Evolutionary conservation across 2,329 filamentous ascomycete species (phyloP), one percentile per base, ranked within the genome.

Genomic region (Ambrosiella xylebori): DNA sequence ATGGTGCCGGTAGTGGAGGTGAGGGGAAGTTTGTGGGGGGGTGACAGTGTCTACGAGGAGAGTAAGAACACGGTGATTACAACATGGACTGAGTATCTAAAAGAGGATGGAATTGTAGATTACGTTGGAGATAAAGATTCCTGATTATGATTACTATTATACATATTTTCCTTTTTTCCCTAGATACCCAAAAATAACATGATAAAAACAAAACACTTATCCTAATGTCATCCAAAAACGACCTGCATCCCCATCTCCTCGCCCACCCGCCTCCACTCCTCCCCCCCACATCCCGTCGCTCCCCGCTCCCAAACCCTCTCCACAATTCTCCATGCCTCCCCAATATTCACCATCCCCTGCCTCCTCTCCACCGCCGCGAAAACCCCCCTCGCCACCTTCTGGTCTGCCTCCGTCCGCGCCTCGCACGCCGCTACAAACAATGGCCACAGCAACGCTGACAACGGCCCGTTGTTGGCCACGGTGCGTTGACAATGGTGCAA

Each of bases 321-420:
- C 2, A 81, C 75, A 40, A 84, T 77, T 11, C 72, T 72, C 77
- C 79, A 81, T 2, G 79, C 76, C 61, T 78, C 72, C 61, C 74
- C 74, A 59, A 84, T 83, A 63, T 84, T 85, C 15, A 74, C 75
- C 81, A 84, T 84, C 17, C 81, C 80, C 65, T 84, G 81, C 15
- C 79, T 69, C 57, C 70, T 72, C 59, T 77, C 75, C 7, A 81
- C 71, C 4, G 74, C 75, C 3, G 67, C 65, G 63, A 84, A 83
- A 0, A 77, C 71, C 57, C 70, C 69, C 35, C 71, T 66, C 3
- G 80, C 78, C 15, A 79, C 67, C 5, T 69, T 70, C 13, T 80
- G 70, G 64, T 84, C 80, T 7, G 68, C 70, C 1, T 66, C 63
- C 13, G 65, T 70, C 7, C 71, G 68, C 0, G 80, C 80, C 65